Conservation (phyloP, 2,329 filamentous ascomycete genomes). For the Hypoxylon sp. region DNA sequence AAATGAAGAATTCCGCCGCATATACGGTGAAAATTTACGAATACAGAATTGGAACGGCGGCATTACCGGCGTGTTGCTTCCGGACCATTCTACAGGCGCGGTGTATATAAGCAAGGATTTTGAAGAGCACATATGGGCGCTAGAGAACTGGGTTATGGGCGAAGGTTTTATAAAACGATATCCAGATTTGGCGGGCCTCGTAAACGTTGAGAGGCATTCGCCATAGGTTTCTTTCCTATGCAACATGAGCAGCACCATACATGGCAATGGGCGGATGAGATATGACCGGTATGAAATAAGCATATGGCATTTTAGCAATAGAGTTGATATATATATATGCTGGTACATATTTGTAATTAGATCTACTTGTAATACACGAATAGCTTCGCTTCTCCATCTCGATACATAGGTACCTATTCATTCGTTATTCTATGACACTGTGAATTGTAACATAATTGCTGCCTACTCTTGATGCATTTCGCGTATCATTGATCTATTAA, state of each 20-base stretch:
- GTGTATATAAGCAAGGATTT: slow-evolving; percentile 51
- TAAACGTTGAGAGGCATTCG: slow-evolving; percentile 14
- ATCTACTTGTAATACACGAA: background rate
- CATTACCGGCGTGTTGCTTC: slow-evolving; percentile 47
- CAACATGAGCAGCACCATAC: background rate
- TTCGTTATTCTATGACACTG: background rate
- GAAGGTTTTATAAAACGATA: slow-evolving; percentile 51
- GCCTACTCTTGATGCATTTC: background rate
- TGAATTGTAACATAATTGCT: background rate
- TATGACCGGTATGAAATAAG: background rate
- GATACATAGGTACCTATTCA: background rate
- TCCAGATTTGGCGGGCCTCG: slow-evolving; percentile 48
- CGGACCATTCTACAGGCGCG: slow-evolving; percentile 50
- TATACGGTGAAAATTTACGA: slow-evolving; percentile 56
- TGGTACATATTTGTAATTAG: background rate
- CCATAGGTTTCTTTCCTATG: background rate
- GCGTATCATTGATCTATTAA: background rate
- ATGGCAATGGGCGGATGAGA: background rate
- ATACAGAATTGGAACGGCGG: slow-evolving; percentile 56
- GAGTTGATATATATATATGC: background rate
- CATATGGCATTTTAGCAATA: background rate
- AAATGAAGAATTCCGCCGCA: slow-evolving; percentile 57
- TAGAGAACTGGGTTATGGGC: slow-evolving; percentile 50
- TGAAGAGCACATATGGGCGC: slow-evolving; percentile 47
- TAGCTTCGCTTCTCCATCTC: background rate